These are phyloP conservation scores for Leavenworthia alabamica DNA, from an alignment of 345 rosid species.

Conservation along the genomic window DNA sequence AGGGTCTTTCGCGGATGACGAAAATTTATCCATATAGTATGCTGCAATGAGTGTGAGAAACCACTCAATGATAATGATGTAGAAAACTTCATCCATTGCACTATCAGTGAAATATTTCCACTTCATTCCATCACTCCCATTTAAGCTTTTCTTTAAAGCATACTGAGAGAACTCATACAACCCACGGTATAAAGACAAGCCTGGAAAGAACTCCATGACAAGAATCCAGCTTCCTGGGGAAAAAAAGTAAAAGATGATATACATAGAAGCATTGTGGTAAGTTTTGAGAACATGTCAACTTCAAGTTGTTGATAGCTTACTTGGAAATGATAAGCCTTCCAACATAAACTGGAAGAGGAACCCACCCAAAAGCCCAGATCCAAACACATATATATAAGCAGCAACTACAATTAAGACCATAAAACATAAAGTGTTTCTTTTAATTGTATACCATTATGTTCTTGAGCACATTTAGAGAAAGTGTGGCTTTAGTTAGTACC, in stretches of 20 bases:
- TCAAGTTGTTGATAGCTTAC: constrained; percentile 41
- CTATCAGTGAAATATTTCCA: constrained; percentile 61
- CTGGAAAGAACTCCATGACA: constrained; percentile 77
- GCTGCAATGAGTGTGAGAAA: constrained; percentile 50
- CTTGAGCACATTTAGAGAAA: neutral
- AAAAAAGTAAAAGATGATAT: constrained; percentile 6
- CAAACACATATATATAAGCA: constrained; percentile 63
- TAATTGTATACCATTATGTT: neutral
- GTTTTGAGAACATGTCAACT: neutral
- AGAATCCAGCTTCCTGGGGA: constrained; percentile 54
- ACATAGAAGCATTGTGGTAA: neutral
- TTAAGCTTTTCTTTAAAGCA: constrained; percentile 40
- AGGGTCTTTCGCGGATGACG: constrained; percentile 50
- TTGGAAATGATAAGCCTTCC: constrained; percentile 63
- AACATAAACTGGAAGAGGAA: constrained; percentile 62
- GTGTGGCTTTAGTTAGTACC: constrained; percentile 40
- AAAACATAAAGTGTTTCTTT: neutral
- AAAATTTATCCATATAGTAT: constrained; percentile 46
- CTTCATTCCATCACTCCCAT: constrained; percentile 61
- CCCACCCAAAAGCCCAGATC: constrained; percentile 72
- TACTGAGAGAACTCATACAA: constrained; percentile 64
- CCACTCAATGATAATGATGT: constrained; percentile 73
- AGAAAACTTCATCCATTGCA: constrained; percentile 55
- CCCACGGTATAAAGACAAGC: constrained; percentile 80
- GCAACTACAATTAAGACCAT: constrained; percentile 41